Percentiles rank a stretch among this genome's conserved stretches.
These are phyloP conservation scores for Candida sithepensis DNA, from an alignment of 805 yeast genomes.

Conservation along the genomic window DNA sequence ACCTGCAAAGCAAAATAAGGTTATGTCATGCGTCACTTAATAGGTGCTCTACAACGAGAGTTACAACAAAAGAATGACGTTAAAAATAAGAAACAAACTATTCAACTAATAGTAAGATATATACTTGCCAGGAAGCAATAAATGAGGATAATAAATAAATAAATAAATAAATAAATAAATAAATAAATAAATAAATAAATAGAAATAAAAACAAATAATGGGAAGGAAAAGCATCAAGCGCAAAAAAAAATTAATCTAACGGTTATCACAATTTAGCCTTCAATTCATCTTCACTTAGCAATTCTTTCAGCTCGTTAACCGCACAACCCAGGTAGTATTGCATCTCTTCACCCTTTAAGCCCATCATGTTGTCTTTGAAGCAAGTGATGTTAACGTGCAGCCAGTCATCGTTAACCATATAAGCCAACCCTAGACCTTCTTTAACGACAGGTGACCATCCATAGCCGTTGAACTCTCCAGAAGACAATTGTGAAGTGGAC, in stretches of 20 bases:
- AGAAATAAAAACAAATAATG: not conserved
- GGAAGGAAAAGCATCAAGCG: not conserved
- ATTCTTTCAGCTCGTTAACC: constrained; percentile 75
- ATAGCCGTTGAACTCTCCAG: constrained; percentile 82
- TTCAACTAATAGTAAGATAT: too few relatives aligned
- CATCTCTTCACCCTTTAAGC: constrained; percentile 52
- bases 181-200: not conserved
- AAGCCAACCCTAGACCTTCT: constrained; percentile 90
- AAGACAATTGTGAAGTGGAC: constrained; percentile 85
- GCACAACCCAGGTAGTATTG: constrained; percentile 68
- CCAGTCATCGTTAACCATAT: constrained; percentile 85
- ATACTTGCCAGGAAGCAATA: too few relatives aligned
- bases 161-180: not conserved
- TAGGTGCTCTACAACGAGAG: too few relatives aligned
- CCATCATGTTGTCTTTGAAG: constrained; percentile 58
- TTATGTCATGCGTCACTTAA: too few relatives aligned
- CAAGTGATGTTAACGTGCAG: constrained; percentile 81
- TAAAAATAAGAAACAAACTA: too few relatives aligned
- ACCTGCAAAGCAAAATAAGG: too few relatives aligned
- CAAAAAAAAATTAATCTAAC: not conserved
- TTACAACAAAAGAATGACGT: too few relatives aligned
- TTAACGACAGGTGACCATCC: constrained; percentile 96
- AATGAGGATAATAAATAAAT: not conserved
- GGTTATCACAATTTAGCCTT: constrained; percentile 1
- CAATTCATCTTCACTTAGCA: constrained; percentile 33